A percentile compares a stretch with the other conserved stretches of the same genome.
These are phyloP conservation scores for Solanum dulcamara DNA, from an alignment of 257 asterid genomes.

Conservation along the genomic window DNA sequence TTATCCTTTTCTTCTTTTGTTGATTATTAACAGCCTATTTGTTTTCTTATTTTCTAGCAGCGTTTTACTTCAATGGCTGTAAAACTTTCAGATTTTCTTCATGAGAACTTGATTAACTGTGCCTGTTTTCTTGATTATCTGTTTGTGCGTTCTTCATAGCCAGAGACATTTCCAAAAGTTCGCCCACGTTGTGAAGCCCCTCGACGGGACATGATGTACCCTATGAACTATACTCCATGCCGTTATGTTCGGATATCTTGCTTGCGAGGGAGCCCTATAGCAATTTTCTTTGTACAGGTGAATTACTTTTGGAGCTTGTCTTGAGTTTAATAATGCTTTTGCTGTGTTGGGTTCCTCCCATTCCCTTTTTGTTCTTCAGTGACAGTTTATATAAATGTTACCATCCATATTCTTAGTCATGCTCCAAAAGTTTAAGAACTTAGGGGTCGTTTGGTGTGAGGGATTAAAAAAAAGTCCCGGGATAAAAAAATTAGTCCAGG, in stretches of 20 bases:
- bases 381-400: neutral
- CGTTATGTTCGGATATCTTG: conserved; percentile 92
- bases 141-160: conserved; percentile 37
- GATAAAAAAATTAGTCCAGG: no score
- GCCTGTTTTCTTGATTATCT: conserved; percentile 6
- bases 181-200: conserved; percentile 99
- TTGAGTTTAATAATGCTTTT: neutral
- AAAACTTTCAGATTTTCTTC: neutral
- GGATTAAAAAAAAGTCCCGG: no score
- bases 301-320: neutral
- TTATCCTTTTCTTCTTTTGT: neutral
- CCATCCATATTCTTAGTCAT: neutral
- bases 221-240: conserved; percentile 81
- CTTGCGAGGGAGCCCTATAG: conserved; percentile 96
- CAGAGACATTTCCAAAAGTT: conserved; percentile 83
- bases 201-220: conserved; percentile 85
- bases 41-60: neutral
- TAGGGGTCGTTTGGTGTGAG: no score
- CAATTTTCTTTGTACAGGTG: conserved; percentile 92
- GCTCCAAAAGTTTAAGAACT: neutral
- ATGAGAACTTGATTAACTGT: neutral
- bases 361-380: neutral
- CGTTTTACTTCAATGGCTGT: neutral
- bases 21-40: neutral
- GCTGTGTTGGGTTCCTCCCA: neutral